Percentiles rank a stretch among this genome's conserved stretches.
Evolutionary conservation across 1,284 basidiomycete genomes (phyloP).

Genomic region (Cutaneotrichosporon sp.): DNA sequence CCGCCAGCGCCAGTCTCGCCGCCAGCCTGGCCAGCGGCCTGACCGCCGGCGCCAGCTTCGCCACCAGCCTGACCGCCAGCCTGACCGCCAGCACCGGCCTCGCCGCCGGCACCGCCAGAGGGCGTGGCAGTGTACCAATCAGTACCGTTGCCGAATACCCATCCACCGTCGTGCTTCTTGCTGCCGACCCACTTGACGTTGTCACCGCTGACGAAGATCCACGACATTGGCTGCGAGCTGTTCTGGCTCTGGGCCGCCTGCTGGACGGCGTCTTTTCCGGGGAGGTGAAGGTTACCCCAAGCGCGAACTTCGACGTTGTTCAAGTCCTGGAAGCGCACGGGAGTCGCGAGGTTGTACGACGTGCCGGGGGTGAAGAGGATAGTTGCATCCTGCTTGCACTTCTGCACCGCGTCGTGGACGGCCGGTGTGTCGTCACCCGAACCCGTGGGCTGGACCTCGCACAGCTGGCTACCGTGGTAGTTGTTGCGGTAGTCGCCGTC

Average conservation of each 20-base stretch:
- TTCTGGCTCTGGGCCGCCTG: background rate
- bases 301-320: background rate
- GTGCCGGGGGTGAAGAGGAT: background rate
- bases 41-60: no score
- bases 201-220: background rate
- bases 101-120: no score
- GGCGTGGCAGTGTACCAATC: no score
- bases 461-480: background rate
- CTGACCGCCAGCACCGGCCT: no score
- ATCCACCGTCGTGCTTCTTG: background rate
- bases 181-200: background rate
- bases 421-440: background rate
- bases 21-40: no score
- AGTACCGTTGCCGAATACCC: background rate
- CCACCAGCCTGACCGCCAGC: no score
- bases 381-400: background rate
- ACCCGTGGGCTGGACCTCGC: background rate
- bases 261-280: background rate
- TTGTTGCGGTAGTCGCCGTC: background rate
- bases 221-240: background rate
- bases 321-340: conserved; percentile 1
- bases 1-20: no score
- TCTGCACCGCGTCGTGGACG: background rate
- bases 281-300: background rate
- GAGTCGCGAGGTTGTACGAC: background rate